These are phyloP conservation scores for Penicillium capsulatum DNA, from an alignment of 2,329 filamentous ascomycete species.

Conservation along the genomic window DNA sequence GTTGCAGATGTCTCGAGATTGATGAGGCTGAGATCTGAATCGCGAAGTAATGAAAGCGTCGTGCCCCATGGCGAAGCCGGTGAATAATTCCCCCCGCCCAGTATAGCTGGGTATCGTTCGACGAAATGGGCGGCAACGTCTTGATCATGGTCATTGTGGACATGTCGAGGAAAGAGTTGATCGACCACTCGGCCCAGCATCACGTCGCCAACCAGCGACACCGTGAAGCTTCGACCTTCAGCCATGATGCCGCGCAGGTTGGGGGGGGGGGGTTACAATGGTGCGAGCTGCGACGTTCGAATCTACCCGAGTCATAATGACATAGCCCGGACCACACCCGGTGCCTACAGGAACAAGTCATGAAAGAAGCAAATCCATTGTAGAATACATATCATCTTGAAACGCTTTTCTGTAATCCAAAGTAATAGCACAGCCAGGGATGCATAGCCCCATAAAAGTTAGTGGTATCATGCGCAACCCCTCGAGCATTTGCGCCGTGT, in stretches of 20 bases:
- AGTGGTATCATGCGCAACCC: conserved; percentile 24
- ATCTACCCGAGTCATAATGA: conserved; percentile 16
- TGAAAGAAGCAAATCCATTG: conserved; percentile 12
- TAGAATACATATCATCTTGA: conserved; percentile 16
- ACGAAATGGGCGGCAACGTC: conserved; percentile 18
- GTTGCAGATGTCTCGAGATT: conserved; percentile 42
- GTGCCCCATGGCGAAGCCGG: conserved; percentile 35
- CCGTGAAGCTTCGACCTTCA: conserved; percentile 19
- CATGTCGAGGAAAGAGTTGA: conserved; percentile 36
- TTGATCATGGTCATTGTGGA: conserved; percentile 27
- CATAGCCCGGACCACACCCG: conserved; percentile 6
- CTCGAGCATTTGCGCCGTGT: conserved; percentile 19
- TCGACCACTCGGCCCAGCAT: conserved; percentile 43
- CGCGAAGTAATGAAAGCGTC: conserved; percentile 29
- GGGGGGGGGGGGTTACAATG: neutral
- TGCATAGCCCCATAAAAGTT: conserved; percentile 13
- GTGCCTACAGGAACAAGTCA: too few species aligned
- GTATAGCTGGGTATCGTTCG: conserved; percentile 19
- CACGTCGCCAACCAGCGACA: conserved; percentile 38
- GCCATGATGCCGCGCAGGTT: conserved; percentile 5
- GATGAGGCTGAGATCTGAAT: conserved; percentile 35
- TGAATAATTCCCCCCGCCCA: conserved; percentile 19
- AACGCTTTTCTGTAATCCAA: conserved; percentile 10
- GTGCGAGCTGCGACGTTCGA: neutral
- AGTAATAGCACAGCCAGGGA: conserved; percentile 16